Percentiles rank a stretch among this genome's conserved stretches.
These are phyloP conservation scores for Arabidopsis hybrid DNA, from an alignment of 441 rosid species.

Conservation along the genomic window DNA sequence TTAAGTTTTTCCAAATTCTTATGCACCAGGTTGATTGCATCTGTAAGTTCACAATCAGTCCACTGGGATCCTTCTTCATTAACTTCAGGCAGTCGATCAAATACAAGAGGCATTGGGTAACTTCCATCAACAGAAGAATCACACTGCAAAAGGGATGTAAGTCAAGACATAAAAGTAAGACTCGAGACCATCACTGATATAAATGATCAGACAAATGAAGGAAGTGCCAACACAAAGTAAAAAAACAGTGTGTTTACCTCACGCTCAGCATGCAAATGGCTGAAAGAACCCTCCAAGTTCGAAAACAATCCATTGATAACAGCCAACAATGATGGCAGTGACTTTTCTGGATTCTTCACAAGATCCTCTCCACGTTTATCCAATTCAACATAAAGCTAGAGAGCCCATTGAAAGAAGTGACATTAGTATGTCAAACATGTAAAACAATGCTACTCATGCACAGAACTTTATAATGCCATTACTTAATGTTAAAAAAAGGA, in stretches of 20 bases:
- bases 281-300: constrained; percentile 71
- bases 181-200: not conserved
- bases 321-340: constrained; percentile 60
- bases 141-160: constrained; percentile 54
- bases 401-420: constrained; percentile 33
- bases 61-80: constrained; percentile 74
- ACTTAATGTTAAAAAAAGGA: constrained; percentile 4
- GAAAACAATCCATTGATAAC: constrained; percentile 61
- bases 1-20: constrained; percentile 75
- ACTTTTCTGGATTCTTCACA: constrained; percentile 70
- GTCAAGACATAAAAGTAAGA: constrained; percentile 6
- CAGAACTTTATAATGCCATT: not conserved
- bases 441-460: constrained; percentile 10
- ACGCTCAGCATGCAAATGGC: constrained; percentile 63
- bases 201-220: constrained; percentile 28
- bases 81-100: constrained; percentile 71
- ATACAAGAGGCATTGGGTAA: constrained; percentile 63
- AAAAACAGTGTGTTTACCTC: constrained; percentile 53
- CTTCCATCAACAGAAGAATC: constrained; percentile 72
- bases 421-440: constrained; percentile 7
- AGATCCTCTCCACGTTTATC: constrained; percentile 72
- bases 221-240: constrained; percentile 8
- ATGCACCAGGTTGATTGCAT: constrained; percentile 69
- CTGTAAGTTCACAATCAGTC: constrained; percentile 76
- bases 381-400: constrained; percentile 79